Conservation (phyloP, 306 rosid genomes). For the Cucumis sativus region DNA sequence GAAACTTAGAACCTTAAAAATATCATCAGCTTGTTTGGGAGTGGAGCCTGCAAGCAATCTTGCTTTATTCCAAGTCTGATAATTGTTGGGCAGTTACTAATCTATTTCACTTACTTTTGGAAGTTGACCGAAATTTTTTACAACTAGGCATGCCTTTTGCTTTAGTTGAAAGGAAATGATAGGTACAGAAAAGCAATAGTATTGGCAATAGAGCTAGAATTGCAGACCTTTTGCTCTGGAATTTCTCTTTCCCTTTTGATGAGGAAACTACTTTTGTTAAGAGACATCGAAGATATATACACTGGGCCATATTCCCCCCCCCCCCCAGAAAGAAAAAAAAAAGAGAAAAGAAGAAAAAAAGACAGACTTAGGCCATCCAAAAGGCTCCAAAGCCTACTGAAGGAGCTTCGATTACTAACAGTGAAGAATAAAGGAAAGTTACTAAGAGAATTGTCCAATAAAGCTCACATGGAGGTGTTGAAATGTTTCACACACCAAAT, state of each 20-base stretch:
- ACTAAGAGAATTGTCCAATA: not conserved
- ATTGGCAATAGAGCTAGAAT: not conserved
- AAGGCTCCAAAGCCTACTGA: not conserved
- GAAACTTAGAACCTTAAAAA: not conserved
- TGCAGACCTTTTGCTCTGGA: slow-evolving; percentile 2
- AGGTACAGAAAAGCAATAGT: not conserved
- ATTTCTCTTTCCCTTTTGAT: not conserved
- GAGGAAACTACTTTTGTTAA: not conserved
- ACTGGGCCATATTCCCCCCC: not conserved
- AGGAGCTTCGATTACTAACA: not conserved
- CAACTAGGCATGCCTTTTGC: slow-evolving; percentile 12
- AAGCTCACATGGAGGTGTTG: not conserved
- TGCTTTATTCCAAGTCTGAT: slow-evolving; percentile 20
- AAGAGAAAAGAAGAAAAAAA: not conserved
- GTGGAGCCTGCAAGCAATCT: slow-evolving; percentile 7
- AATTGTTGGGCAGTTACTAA: slow-evolving; percentile 15
- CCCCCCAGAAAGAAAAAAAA: too few species aligned
- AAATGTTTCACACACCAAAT: not conserved
- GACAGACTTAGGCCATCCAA: not conserved
- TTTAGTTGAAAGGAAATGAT: slow-evolving; percentile 10
- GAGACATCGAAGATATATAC: not conserved
- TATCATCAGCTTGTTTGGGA: not conserved
- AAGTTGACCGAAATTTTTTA: slow-evolving; percentile 19
- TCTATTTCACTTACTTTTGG: slow-evolving; percentile 22
- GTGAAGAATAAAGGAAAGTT: not conserved